A percentile compares a stretch with the other conserved stretches of the same genome.
Conservation (phyloP, 768 basidiomycete species). For the Boletus reticulatus region DNA sequence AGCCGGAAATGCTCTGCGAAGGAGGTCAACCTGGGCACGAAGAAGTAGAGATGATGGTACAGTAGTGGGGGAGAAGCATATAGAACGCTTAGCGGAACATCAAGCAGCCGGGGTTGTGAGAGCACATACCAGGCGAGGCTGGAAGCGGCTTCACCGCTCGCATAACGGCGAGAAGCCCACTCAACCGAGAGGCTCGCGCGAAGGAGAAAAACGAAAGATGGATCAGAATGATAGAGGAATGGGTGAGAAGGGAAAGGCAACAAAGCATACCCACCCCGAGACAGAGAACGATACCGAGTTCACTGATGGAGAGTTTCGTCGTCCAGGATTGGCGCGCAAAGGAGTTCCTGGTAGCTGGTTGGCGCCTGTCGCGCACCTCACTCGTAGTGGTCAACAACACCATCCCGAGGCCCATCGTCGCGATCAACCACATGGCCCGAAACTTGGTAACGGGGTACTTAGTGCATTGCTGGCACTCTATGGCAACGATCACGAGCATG, state of each 20-base stretch:
- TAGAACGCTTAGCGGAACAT: conserved; percentile 30
- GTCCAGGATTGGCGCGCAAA: conserved; percentile 14
- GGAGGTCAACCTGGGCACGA: conserved; percentile 17
- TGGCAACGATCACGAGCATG: conserved; percentile 30
- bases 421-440: conserved; percentile 6
- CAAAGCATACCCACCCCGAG: conserved; percentile 2
- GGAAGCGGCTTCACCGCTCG: conserved; percentile 17
- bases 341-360: conserved; percentile 21
- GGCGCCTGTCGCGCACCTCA: neutral
- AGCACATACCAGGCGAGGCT: conserved; percentile 39
- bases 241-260: conserved; percentile 11
- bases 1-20: conserved; percentile 3
- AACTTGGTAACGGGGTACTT: conserved; percentile 52
- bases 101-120: conserved; percentile 44
- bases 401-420: conserved; percentile 5
- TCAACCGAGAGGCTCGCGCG: neutral
- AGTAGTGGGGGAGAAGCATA: conserved; percentile 11
- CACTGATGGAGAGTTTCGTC: neutral
- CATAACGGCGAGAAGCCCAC: neutral
- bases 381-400: neutral
- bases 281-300: conserved; percentile 7
- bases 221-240: neutral
- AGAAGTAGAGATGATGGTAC: conserved; percentile 1
- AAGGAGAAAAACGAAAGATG: neutral
- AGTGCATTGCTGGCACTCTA: conserved; percentile 67